Conservation (phyloP, 2,329 filamentous ascomycete species). For the Blastomyces silverae region DNA sequence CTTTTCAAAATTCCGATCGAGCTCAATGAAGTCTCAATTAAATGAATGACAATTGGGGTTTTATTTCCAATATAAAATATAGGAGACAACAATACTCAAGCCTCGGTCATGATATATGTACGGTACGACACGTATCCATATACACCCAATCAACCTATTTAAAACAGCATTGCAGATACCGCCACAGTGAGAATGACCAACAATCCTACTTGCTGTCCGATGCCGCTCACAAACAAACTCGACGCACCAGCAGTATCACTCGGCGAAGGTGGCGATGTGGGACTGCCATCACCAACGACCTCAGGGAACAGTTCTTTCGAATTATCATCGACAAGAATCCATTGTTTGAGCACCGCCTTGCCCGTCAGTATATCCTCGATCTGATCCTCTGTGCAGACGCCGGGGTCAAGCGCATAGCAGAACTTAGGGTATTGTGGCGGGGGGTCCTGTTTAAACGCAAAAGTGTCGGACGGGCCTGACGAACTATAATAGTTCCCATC, state of each 20-base stretch:
- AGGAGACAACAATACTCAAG: background rate
- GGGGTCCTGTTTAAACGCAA: background rate
- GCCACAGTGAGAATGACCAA: background rate
- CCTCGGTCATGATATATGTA: background rate
- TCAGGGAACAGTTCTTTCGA: conserved; percentile 1
- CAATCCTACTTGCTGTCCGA: background rate
- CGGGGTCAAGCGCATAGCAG: conserved; percentile 10
- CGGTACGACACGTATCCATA: background rate
- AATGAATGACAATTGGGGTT: background rate
- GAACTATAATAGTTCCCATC: conserved; percentile 17
- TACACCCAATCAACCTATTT: background rate
- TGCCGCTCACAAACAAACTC: background rate
- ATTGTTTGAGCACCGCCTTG: conserved; percentile 43
- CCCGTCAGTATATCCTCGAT: conserved; percentile 38
- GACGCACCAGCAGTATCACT: background rate
- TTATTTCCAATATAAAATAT: background rate
- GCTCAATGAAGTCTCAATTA: background rate
- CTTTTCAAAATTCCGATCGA: background rate
- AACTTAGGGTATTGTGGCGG: conserved; percentile 2
- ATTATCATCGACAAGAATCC: conserved; percentile 36
- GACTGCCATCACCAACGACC: background rate
- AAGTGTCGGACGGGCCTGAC: background rate
- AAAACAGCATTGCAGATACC: conserved; percentile 5
- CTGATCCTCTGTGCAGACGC: conserved; percentile 44
- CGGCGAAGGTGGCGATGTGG: background rate